A percentile compares a stretch with the other conserved stretches of the same genome.
These are phyloP conservation scores for Ganoderma lingzhi DNA, from an alignment of 1,284 basidiomycete genomes.

Conservation along the genomic window DNA sequence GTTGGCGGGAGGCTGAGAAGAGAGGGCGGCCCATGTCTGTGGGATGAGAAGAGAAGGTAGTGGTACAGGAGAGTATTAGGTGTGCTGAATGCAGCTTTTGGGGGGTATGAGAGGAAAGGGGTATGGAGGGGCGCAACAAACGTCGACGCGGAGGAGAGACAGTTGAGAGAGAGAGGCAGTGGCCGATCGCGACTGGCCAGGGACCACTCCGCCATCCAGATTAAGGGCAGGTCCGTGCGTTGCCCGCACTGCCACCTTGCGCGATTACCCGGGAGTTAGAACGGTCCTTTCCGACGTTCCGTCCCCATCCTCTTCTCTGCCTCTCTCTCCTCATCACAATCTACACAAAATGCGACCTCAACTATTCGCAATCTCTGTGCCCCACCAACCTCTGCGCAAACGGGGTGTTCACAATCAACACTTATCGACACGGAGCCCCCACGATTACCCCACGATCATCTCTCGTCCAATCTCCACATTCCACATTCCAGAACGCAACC, in stretches of 20 bases:
- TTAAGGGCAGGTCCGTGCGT: conserved; percentile 38
- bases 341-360: background rate
- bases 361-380: background rate
- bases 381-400: background rate
- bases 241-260: conserved; percentile 23
- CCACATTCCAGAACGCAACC: background rate
- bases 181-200: conserved; percentile 20
- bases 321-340: too few species aligned
- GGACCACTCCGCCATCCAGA: conserved; percentile 12
- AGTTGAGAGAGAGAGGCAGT: conserved; percentile 6
- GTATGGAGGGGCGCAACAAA: conserved; percentile 24
- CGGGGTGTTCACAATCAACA: background rate
- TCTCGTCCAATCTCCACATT: background rate
- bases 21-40: conserved; percentile 71
- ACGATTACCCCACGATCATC: background rate
- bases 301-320: background rate
- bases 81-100: conserved; percentile 41
- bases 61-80: conserved; percentile 33
- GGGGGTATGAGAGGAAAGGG: conserved; percentile 34
- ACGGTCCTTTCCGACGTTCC: conserved; percentile 6
- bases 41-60: conserved; percentile 26
- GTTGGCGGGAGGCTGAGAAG: conserved; percentile 59
- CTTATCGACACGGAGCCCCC: background rate
- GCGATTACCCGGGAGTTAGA: conserved; percentile 24
- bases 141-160: conserved; percentile 21